These are phyloP conservation scores for Marchantia paleacea DNA, from an alignment of 225 moss, liverwort and hornwort genomes.

Conservation along the genomic window DNA sequence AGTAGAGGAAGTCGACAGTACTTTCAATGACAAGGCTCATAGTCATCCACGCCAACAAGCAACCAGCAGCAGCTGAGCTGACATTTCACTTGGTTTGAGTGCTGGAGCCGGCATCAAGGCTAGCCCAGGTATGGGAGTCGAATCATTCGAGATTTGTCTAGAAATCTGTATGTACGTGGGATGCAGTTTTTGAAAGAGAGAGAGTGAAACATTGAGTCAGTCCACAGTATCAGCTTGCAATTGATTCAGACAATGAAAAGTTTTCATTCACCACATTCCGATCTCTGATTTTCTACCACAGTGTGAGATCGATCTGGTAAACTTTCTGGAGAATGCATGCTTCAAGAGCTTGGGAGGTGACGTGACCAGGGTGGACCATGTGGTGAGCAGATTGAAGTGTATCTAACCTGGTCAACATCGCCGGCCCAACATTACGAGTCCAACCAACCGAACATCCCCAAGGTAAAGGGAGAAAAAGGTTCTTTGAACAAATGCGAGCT, in stretches of 20 bases:
- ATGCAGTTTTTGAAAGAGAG: too few relatives aligned
- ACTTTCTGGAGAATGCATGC: not conserved
- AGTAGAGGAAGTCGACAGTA: not conserved
- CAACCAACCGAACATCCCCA: not conserved
- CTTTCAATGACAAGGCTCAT: not conserved
- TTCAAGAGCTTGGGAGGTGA: not conserved
- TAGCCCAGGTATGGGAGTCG: not conserved
- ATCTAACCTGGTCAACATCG: conserved; percentile 5
- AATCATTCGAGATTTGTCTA: not conserved
- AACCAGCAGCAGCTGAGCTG: not conserved
- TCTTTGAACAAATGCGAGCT: not conserved
- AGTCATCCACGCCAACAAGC: not conserved
- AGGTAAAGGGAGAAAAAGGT: not conserved
- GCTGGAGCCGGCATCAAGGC: conserved; percentile 3
- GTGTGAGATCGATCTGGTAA: too few relatives aligned
- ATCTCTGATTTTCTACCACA: not conserved
- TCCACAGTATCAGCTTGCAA: too few relatives aligned
- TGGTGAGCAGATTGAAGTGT: not conserved
- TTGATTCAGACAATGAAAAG: too few relatives aligned
- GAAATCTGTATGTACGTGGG: too few relatives aligned
- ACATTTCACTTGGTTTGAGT: not conserved
- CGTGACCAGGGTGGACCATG: not conserved
- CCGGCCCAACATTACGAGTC: conserved; percentile 1
- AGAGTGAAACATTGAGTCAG: too few relatives aligned
- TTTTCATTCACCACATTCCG: not conserved